Evolutionary conservation across 345 rosid species (phyloP).

Genomic region (Citrus inodora): DNA sequence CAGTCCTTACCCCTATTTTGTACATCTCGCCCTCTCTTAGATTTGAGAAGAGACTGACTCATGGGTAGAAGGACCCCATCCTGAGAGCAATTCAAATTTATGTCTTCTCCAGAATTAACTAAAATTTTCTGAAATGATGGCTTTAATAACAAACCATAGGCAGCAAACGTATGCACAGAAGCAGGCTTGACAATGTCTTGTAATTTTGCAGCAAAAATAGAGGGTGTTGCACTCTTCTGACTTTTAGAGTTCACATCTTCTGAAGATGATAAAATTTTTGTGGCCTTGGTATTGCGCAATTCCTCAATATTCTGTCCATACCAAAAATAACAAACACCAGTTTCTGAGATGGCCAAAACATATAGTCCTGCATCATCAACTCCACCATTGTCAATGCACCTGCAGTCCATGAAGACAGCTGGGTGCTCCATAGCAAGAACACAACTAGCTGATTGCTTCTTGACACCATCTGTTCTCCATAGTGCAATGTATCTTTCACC

Average conservation of each 20-base stretch:
- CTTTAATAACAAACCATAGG: constrained; percentile 73
- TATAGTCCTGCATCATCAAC: constrained; percentile 44
- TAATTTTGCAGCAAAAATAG: constrained; percentile 79
- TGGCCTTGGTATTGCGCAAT: constrained; percentile 53
- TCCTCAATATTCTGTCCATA: constrained; percentile 61
- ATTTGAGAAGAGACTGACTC: constrained; percentile 43
- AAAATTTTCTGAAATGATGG: constrained; percentile 78
- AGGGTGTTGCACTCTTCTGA: constrained; percentile 44
- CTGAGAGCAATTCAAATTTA: constrained; percentile 56
- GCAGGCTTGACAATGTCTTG: constrained; percentile 57
- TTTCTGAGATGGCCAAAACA: constrained; percentile 79
- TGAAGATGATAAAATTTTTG: constrained; percentile 58
- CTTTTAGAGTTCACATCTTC: constrained; percentile 39
- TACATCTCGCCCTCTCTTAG: constrained; percentile 46
- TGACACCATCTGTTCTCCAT: constrained; percentile 71
- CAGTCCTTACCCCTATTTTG: constrained; percentile 53
- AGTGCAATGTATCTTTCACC: constrained; percentile 80
- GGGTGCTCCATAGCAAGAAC: constrained; percentile 96
- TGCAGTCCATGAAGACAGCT: constrained; percentile 71
- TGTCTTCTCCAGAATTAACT: constrained; percentile 57
- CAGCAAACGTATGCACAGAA: constrained; percentile 59
- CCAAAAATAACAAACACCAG: constrained; percentile 90
- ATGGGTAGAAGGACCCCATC: constrained; percentile 74
- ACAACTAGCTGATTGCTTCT: constrained; percentile 84
- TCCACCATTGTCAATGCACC: constrained; percentile 37